These are phyloP conservation scores for Hapsidospora chrysogenum DNA, from an alignment of 495 filamentous ascomycete species.

Conservation along the genomic window DNA sequence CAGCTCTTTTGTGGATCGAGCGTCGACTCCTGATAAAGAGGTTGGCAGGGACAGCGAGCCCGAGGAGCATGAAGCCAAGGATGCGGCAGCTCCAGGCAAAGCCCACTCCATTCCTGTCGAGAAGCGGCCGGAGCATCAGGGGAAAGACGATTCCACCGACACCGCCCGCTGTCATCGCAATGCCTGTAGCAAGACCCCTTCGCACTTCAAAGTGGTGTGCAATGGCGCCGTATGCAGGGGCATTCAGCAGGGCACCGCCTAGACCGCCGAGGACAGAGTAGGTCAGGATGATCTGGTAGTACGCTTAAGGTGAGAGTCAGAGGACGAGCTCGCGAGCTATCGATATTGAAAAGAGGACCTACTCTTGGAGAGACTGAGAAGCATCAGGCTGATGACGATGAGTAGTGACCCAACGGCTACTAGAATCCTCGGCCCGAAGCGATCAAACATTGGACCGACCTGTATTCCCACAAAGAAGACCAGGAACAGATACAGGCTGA, in stretches of 20 bases:
- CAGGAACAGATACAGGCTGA: slow-evolving; percentile 43
- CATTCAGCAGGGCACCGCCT: slow-evolving; percentile 40
- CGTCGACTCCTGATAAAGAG: slow-evolving; percentile 37
- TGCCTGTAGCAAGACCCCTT: slow-evolving; percentile 46
- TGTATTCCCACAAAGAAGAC: slow-evolving; percentile 48
- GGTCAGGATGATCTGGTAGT: slow-evolving; percentile 51
- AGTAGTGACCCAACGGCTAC: slow-evolving; percentile 32
- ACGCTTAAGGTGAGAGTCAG: slow-evolving; percentile 15
- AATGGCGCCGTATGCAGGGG: slow-evolving; percentile 40
- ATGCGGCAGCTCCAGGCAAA: slow-evolving; percentile 43
- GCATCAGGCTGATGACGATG: slow-evolving; percentile 35
- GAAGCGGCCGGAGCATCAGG: slow-evolving; percentile 29
- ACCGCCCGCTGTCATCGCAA: slow-evolving; percentile 41
- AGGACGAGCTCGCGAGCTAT: slow-evolving; percentile 6
- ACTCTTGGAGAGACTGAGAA: slow-evolving; percentile 31
- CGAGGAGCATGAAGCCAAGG: slow-evolving; percentile 39
- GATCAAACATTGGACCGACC: slow-evolving; percentile 52
- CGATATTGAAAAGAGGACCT: slow-evolving; percentile 3
- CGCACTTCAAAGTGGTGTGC: slow-evolving; percentile 48
- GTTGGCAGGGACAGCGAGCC: slow-evolving; percentile 33
- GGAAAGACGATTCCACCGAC: slow-evolving; percentile 48
- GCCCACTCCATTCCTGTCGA: slow-evolving; percentile 23
- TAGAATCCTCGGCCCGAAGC: slow-evolving; percentile 37
- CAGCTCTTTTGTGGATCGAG: slow-evolving; percentile 14
- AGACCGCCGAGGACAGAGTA: slow-evolving; percentile 40